phyloP scores from a whole-genome alignment of 371 early-diverging fungal genomes.

The Mucor velutinosus region DNA sequence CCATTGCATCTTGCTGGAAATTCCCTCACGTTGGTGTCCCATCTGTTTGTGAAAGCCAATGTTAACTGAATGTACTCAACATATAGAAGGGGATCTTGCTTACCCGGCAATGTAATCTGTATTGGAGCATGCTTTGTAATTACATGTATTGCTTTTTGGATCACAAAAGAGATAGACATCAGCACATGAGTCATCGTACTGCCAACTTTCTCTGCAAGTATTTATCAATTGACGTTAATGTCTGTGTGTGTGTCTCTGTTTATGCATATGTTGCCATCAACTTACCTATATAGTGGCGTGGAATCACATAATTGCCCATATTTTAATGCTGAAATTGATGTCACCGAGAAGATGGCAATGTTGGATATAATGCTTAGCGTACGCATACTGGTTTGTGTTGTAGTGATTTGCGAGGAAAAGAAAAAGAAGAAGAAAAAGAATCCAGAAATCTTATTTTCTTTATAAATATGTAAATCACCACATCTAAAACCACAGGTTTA shows the following conservation, averaged over 20 bases:
- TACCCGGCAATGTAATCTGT: conserved; percentile 48
- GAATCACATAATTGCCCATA: conserved; percentile 39
- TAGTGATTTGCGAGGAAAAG: not conserved
- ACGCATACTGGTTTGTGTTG: not conserved
- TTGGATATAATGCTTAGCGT: not conserved
- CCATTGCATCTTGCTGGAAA: conserved; percentile 37
- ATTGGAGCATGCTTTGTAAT: conserved; percentile 48
- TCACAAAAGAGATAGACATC: conserved; percentile 39
- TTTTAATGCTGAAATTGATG: conserved; percentile 13
- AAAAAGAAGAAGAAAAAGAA: conserved; percentile 4
- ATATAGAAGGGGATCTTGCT: not conserved
- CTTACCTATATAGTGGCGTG: conserved; percentile 37
- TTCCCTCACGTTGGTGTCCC: conserved; percentile 30
- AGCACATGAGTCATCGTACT: conserved; percentile 45
- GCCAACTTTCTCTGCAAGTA: conserved; percentile 27
- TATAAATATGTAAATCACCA: not conserved
- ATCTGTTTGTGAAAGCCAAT: conserved; percentile 21
- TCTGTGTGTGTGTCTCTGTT: conserved; percentile 1
- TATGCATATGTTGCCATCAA: not conserved
- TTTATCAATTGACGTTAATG: not conserved
- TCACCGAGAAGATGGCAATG: conserved; percentile 3
- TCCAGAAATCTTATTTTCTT: not conserved
- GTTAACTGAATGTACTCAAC: not conserved
- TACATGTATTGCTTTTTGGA: conserved; percentile 34
- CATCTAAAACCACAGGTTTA: conserved; percentile 1